Conservation (phyloP, 2,329 filamentous ascomycete genomes). For the Sphaerostilbella broomeana region DNA sequence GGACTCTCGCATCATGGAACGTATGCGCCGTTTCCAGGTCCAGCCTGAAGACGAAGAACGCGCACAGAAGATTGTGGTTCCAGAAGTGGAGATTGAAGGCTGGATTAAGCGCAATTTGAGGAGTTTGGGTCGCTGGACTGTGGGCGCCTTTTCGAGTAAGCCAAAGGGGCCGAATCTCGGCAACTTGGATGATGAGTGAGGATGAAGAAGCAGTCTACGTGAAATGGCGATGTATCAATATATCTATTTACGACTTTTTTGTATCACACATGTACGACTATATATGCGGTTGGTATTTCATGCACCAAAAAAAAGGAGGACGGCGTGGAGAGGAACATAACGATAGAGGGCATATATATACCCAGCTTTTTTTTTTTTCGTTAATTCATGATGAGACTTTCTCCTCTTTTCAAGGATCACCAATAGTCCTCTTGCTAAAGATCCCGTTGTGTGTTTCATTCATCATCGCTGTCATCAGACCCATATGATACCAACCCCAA, state of each 20-base stretch:
- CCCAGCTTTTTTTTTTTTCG: slow-evolving; percentile 9
- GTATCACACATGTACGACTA: neutral
- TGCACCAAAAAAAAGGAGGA: neutral
- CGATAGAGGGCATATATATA: slow-evolving; percentile 11
- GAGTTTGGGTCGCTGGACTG: slow-evolving; percentile 46
- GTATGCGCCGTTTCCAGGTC: slow-evolving; percentile 77
- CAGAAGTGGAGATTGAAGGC: slow-evolving; percentile 63
- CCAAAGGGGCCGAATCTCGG: slow-evolving; percentile 37
- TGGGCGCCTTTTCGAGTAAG: slow-evolving; percentile 32
- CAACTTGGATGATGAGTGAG: slow-evolving; percentile 31
- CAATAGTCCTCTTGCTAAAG: slow-evolving; percentile 1
- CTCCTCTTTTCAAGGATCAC: slow-evolving; percentile 1
- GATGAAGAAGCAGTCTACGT: neutral
- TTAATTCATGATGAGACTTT: slow-evolving; percentile 6
- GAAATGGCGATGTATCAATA: neutral
- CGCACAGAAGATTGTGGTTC: slow-evolving; percentile 54
- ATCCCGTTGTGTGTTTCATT: slow-evolving; percentile 20
- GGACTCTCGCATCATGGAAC: slow-evolving; percentile 65
- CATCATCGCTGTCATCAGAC: slow-evolving; percentile 43
- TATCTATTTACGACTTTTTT: too few species aligned
- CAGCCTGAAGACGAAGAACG: slow-evolving; percentile 61
- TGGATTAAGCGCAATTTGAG: slow-evolving; percentile 57
- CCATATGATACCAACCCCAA: slow-evolving; percentile 49
- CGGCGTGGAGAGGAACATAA: neutral
- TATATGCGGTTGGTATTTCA: too few species aligned